A percentile compares a stretch with the other conserved stretches of the same genome.
phyloP scores from a whole-genome alignment of 108 stramenopile genomes.

The Cylindrotheca closterium region DNA sequence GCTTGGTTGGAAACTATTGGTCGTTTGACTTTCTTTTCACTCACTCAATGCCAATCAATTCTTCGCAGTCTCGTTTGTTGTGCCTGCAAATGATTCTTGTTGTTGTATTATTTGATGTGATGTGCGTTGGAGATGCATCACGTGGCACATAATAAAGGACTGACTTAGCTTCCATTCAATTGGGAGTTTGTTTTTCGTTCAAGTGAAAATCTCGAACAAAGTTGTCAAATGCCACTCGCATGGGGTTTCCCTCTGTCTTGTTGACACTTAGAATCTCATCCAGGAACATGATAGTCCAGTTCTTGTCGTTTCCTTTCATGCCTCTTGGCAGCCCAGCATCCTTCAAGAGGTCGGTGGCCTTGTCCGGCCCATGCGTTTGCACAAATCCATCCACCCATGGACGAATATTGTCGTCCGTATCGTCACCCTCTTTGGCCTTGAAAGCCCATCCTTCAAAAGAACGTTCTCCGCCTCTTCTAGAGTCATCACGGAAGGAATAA shows the following conservation, averaged over 20 bases:
- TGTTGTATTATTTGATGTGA: no score
- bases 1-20: no score
- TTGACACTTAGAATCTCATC: conserved; percentile 18
- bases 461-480: conserved; percentile 37
- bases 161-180: no score
- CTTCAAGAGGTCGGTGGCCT: conserved; percentile 32
- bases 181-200: conserved; percentile 12
- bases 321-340: conserved; percentile 35
- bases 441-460: conserved; percentile 39
- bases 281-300: conserved; percentile 25
- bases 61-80: no score
- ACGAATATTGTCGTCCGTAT: conserved; percentile 42
- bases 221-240: conserved; percentile 23
- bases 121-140: no score
- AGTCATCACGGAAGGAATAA: conserved; percentile 49
- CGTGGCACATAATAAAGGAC: no score
- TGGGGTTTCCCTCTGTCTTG: conserved; percentile 21
- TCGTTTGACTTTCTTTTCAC: no score
- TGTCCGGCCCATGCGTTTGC: conserved; percentile 20
- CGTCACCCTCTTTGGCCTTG: conserved; percentile 26
- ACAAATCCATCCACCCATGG: conserved; percentile 58
- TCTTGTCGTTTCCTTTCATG: conserved; percentile 13
- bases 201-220: conserved; percentile 29
- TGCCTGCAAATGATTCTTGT: no score
- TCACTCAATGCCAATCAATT: no score